Evolutionary conservation across 2,329 filamentous ascomycete species (phyloP), one percentile per base, ranked within the genome.

Genomic region (Paracoccidioides brasiliensis): DNA sequence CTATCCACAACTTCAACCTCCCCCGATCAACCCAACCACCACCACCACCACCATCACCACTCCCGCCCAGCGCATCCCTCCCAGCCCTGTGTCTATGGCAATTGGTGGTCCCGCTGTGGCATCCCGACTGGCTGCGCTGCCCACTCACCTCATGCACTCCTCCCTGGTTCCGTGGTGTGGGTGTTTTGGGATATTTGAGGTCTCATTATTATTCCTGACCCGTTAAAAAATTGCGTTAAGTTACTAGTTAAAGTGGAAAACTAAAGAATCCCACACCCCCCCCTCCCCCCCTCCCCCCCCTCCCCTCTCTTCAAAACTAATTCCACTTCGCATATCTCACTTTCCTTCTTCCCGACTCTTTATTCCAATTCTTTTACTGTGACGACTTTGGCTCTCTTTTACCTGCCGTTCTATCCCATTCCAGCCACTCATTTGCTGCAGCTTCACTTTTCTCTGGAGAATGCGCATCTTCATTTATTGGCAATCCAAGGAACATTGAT

Each of bases 401-500:
- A 22, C 22, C 22, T 49, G 46, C 12, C 46, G n/a, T 8, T 33
- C n/a, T 22, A 42, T 30, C 35, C 12, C 6, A 30, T 41, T 38
- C 28, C 37, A 22, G 22, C 22, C 33, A 15, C 10, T 5, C 22
- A 22, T 22, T 40, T 46, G 4, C 35, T 51, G 33, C 33, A 7
- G 37, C 12, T 28, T 30, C 22, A 7, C 38, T 52, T 7, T 28
- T 30, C 22, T 5, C 38, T 52, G 5, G 49, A 10, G 10, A 38
- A 51, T 51, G 48, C 15, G 37, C 49, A 42, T 32, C 38, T 28
- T 37, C 37, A 38, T 52, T 52, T 22, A 38, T 52, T 12, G 37
- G 49, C 37, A 52, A 52, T 52, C 42, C 38, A 12, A 22, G 12
- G 28, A 52, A 52, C 49, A 42, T 52, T 52, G 49, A 52, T 40